A percentile compares a stretch with the other conserved stretches of the same genome.
phyloP scores from a whole-genome alignment of 179 eudicot species.

The Beta corolliflora region DNA sequence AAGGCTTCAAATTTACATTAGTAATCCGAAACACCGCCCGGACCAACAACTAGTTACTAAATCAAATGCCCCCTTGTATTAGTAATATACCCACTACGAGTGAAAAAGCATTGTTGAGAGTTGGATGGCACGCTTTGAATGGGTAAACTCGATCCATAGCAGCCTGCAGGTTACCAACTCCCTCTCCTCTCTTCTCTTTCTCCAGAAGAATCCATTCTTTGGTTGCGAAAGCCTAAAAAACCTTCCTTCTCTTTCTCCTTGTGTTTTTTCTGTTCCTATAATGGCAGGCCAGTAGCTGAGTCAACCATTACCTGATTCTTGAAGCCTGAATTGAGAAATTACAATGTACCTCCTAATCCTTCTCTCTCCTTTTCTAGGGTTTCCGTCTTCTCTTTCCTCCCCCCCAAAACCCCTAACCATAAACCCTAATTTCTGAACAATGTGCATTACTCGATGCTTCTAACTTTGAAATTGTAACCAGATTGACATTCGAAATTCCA shows the following conservation, averaged over 20 bases:
- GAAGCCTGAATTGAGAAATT: too few relatives aligned
- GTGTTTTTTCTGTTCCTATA: neutral
- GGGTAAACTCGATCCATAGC: slow-evolving; percentile 13
- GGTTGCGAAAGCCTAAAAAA: slow-evolving; percentile 4
- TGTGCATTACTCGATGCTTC: slow-evolving; percentile 2
- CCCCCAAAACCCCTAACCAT: slow-evolving; percentile 13
- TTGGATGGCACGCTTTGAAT: slow-evolving; percentile 19
- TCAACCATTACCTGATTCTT: neutral
- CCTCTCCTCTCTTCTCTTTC: neutral
- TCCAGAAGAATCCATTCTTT: slow-evolving; percentile 28
- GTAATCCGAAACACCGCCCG: too few relatives aligned
- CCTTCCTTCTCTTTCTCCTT: neutral
- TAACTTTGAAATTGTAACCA: neutral
- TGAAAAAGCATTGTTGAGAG: too few relatives aligned
- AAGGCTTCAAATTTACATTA: too few relatives aligned
- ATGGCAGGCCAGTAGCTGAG: neutral
- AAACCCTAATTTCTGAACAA: slow-evolving; percentile 25
- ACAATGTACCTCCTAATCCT: slow-evolving; percentile 18
- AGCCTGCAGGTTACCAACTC: neutral
- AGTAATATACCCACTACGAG: too few relatives aligned
- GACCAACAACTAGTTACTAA: too few relatives aligned
- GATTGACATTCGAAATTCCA: too few relatives aligned
- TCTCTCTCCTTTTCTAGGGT: slow-evolving; percentile 20
- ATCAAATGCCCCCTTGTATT: too few relatives aligned
- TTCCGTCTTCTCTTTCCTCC: neutral